These are phyloP conservation scores for Eucalyptus coolabah DNA, from an alignment of 345 rosid genomes.

Conservation along the genomic window DNA sequence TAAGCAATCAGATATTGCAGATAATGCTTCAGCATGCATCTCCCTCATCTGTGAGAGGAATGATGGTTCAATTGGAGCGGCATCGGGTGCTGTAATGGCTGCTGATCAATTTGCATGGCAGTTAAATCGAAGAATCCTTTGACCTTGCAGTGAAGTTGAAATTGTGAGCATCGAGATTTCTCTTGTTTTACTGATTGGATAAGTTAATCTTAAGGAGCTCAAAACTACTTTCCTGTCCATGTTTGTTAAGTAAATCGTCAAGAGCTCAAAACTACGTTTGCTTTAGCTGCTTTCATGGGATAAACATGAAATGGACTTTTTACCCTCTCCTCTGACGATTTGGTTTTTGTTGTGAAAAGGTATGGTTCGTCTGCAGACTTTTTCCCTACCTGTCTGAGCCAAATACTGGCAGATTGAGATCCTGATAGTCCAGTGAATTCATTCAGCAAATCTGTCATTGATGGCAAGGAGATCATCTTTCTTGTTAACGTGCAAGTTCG, in stretches of 20 bases:
- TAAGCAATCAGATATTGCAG: neutral
- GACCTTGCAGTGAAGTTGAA: neutral
- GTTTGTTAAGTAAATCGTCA: neutral
- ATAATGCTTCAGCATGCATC: neutral
- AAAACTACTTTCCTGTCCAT: neutral
- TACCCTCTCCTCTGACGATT: neutral
- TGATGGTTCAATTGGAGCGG: constrained; percentile 69
- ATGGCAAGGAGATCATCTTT: neutral
- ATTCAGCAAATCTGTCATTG: neutral
- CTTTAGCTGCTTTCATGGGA: neutral
- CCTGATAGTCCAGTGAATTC: neutral
- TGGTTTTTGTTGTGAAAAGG: neutral
- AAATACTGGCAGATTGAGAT: neutral
- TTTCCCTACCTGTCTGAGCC: neutral
- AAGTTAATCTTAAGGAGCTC: neutral
- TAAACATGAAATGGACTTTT: neutral
- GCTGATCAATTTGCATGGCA: constrained; percentile 56
- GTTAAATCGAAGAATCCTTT: constrained; percentile 9
- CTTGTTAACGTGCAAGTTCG: neutral
- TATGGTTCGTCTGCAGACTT: neutral
- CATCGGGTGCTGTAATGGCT: constrained; percentile 61
- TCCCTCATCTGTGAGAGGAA: constrained; percentile 20
- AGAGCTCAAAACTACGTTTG: neutral
- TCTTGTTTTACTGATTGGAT: neutral
- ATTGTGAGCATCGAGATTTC: neutral